Conservation (phyloP, 768 basidiomycete genomes). For the Mycena floridula region DNA sequence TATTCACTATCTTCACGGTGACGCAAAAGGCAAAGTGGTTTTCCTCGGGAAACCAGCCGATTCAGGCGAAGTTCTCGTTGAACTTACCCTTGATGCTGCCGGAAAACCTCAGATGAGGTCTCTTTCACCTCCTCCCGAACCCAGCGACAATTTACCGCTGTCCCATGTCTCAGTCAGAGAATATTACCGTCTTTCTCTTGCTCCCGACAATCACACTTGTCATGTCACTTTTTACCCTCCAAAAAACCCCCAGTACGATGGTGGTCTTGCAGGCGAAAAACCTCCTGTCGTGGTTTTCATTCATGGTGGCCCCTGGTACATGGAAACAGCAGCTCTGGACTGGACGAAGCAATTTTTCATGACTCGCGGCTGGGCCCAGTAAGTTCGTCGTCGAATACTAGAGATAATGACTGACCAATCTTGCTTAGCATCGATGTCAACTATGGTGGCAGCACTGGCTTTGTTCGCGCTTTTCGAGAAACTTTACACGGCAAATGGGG, state of each 20-base stretch:
- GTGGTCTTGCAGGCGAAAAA: constrained; percentile 37
- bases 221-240: constrained; percentile 67
- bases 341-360: constrained; percentile 62
- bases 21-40: constrained; percentile 26
- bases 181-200: too few relatives aligned
- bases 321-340: constrained; percentile 37
- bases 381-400: constrained; percentile 66
- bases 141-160: too few relatives aligned
- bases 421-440: too few relatives aligned
- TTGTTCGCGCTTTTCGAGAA: constrained; percentile 60
- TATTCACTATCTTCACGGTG: constrained; percentile 28
- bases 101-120: background rate
- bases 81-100: constrained; percentile 14
- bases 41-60: constrained; percentile 40
- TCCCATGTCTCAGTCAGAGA: too few relatives aligned
- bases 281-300: constrained; percentile 63
- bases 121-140: too few relatives aligned
- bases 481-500: constrained; percentile 69
- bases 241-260: constrained; percentile 52
- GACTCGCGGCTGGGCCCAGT: constrained; percentile 65
- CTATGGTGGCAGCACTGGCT: too few relatives aligned
- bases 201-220: constrained; percentile 30
- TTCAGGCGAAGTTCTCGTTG: constrained; percentile 26
- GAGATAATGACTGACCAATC: too few relatives aligned
- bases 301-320: constrained; percentile 69